Conservation (phyloP, 805 yeast species). For the Candida khao-thaluensis region DNA sequence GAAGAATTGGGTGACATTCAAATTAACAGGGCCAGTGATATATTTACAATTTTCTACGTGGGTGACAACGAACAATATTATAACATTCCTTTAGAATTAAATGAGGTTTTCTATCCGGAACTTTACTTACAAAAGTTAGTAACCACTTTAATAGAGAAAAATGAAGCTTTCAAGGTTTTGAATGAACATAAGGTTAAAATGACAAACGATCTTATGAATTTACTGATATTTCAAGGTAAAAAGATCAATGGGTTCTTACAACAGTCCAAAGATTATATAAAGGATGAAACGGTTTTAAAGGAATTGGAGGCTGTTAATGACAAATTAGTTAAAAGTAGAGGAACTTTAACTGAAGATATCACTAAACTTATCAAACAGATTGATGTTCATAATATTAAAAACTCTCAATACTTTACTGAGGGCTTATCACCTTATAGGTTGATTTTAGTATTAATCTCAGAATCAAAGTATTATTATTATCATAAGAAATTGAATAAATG, state of each 20-base stretch:
- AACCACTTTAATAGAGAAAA: conserved; percentile 22
- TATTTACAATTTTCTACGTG: conserved; percentile 29
- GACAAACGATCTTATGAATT: conserved; percentile 28
- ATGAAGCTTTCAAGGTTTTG: conserved; percentile 16
- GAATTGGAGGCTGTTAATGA: conserved; percentile 20
- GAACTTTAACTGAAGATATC: conserved; percentile 19
- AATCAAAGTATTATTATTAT: conserved; percentile 28
- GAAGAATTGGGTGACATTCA: conserved; percentile 29
- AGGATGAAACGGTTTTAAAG: conserved; percentile 15
- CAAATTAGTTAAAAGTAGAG: conserved; percentile 19
- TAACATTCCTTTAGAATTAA: conserved; percentile 23
- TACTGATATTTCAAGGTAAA: conserved; percentile 42
- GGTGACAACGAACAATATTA: conserved; percentile 24
- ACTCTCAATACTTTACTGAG: conserved; percentile 6
- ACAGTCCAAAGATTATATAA: conserved; percentile 20
- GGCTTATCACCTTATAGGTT: conserved; percentile 21
- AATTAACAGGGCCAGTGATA: conserved; percentile 27
- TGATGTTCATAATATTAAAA: conserved; percentile 17
- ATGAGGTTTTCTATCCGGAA: conserved; percentile 36
- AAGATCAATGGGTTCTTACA: conserved; percentile 27
- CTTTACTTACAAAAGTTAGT: conserved; percentile 27
- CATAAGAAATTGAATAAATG: conserved; percentile 13
- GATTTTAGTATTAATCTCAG: conserved; percentile 32
- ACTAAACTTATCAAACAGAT: conserved; percentile 20
- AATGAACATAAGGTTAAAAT: conserved; percentile 18